These are phyloP conservation scores for Cokeromyces recurvatus DNA, from an alignment of 371 early-diverging fungal genomes.

Conservation along the genomic window DNA sequence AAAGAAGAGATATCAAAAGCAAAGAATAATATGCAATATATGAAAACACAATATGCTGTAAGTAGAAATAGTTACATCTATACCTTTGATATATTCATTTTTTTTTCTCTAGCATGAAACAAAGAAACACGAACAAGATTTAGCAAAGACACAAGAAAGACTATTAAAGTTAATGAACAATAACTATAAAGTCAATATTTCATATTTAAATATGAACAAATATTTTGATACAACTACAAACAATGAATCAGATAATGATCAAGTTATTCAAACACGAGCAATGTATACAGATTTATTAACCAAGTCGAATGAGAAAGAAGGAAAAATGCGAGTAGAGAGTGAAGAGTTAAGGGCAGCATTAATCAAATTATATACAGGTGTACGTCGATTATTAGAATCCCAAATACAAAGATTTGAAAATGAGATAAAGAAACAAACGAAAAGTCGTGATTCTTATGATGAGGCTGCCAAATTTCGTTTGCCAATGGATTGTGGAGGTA, in stretches of 20 bases:
- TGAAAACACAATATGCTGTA: slow-evolving; percentile 45
- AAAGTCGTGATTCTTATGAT: slow-evolving; percentile 1
- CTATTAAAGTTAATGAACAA: slow-evolving; percentile 35
- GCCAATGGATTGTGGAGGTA: slow-evolving; percentile 27
- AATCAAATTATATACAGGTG: slow-evolving; percentile 20
- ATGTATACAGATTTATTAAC: slow-evolving; percentile 24
- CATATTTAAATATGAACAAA: slow-evolving; percentile 21
- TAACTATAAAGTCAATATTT: slow-evolving; percentile 20
- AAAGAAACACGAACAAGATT: slow-evolving; percentile 34
- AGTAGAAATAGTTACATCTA: neutral
- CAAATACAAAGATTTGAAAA: slow-evolving; percentile 17
- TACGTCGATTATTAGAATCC: slow-evolving; percentile 20
- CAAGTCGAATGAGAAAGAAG: slow-evolving; percentile 24
- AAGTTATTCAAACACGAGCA: slow-evolving; percentile 18
- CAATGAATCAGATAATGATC: slow-evolving; percentile 7
- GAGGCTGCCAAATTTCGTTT: slow-evolving; percentile 23
- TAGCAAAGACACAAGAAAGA: slow-evolving; percentile 35
- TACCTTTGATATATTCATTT: neutral
- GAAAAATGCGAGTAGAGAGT: slow-evolving; percentile 18
- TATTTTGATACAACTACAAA: slow-evolving; percentile 15
- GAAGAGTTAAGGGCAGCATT: slow-evolving; percentile 22
- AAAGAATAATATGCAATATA: slow-evolving; percentile 41
- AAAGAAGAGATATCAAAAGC: slow-evolving; percentile 37
- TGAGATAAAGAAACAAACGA: neutral
- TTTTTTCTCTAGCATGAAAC: slow-evolving; percentile 33